Evolutionary conservation across 129 eudicot genomes (phyloP), one percentile per base, ranked within the genome.

Genomic region (Logfia minima): DNA sequence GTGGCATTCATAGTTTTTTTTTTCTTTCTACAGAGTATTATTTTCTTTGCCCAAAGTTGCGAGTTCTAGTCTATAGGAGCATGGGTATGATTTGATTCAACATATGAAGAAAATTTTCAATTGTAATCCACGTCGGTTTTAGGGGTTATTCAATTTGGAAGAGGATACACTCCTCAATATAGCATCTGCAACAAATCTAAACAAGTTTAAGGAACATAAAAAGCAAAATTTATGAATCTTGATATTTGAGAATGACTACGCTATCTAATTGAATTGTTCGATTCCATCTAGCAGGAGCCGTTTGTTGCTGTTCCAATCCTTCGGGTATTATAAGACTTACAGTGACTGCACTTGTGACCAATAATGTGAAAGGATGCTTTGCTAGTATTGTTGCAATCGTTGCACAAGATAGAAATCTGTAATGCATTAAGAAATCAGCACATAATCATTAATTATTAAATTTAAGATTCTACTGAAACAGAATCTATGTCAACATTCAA

Each of bases 251-350:
- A 9, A 64, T 21, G 21, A 35, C 16, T 24, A 73, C 14, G 77
- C 73, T 68, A 41, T 10, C 32, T 7, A 68, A 45, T n/a, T 2
- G 19, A 68, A 32, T 22, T 68, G 68, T 34, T 43, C 4, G 16
- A 43, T 11, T 43, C 16, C 67, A 32, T 73, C 68, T 58, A 68
- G 22, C 68, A 32, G 37, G 24, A 74, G 65, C 78, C 78, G 21
- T 81, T 83, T 56, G 72, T 24, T 23, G 67, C 51, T 51, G 72
- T 67, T 18, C 83, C 75, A 34, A 86, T 88, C 82, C 84, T 81
- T 16, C 98, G 88, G 45, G 98, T 93, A 80, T 93, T 93, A 85
- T 87, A 93, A 60, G 98, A 93, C 63, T 81, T 84, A 71, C 98
- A 93, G 41, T 86, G 83, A 77, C 76, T 56, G 86, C 98, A 93